phyloP scores from a whole-genome alignment of 345 rosid genomes.

The Dipteronia sinensis region DNA sequence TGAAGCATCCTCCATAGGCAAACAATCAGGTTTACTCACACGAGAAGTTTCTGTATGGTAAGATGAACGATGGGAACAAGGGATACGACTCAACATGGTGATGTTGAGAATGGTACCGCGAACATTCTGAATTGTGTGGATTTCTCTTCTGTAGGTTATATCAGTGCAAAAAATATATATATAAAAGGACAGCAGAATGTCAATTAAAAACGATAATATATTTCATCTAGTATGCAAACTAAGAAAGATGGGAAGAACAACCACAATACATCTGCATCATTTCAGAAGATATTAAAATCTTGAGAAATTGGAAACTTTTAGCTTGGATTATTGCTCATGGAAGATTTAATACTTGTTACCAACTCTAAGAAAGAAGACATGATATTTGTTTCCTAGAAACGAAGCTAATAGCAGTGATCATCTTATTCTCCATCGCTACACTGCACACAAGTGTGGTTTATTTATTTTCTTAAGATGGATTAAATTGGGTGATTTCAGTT shows the following conservation, averaged over 20 bases:
- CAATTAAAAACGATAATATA: background rate
- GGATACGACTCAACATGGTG: conserved; percentile 29
- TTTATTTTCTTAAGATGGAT: too few species aligned
- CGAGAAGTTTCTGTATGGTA: conserved; percentile 22
- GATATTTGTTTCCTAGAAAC: too few species aligned
- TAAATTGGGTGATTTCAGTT: too few species aligned
- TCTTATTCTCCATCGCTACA: too few species aligned
- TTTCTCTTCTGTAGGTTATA: conserved; percentile 37
- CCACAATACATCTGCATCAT: background rate
- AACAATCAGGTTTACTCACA: conserved; percentile 2
- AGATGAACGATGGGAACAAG: conserved; percentile 22
- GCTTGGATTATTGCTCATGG: background rate
- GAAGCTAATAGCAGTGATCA: too few species aligned
- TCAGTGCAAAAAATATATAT: conserved; percentile 11
- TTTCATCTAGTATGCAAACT: background rate
- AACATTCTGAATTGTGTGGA: conserved; percentile 28
- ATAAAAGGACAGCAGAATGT: background rate
- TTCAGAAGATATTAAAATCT: background rate
- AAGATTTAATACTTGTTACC: background rate
- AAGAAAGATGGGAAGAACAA: background rate
- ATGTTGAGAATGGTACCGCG: conserved; percentile 22
- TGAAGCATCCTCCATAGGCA: conserved; percentile 33
- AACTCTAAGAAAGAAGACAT: background rate
- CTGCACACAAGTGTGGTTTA: too few species aligned
- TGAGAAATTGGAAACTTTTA: background rate